Evolutionary conservation across 2,329 filamentous ascomycete species (phyloP), one percentile per base, ranked within the genome.

Genomic region (Achaetomium macrosporum): DNA sequence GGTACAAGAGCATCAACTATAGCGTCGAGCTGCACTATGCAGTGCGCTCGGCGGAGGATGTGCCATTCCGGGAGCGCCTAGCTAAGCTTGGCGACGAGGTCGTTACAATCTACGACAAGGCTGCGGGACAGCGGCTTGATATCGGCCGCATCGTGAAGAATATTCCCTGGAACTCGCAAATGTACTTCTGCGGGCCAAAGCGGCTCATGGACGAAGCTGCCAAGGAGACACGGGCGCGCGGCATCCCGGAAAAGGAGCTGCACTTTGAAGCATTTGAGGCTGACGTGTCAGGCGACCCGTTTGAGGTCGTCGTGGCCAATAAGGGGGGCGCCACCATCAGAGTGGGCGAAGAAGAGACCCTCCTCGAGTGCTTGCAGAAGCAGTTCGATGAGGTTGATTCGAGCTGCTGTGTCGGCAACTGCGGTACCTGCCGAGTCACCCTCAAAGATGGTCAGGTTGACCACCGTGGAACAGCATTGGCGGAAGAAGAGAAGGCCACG

Each of bases 191-290:
- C 63, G 83, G 83, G 0, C 81, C 83, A 0, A 59, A 63, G 9
- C 70, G 76, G 8, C 73, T 86, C 67, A 79, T 84, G 71, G 73
- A 78, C 6, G 76, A 75, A 41, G 75, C 77, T 0, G 63, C 62
- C 17, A 59, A 59, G 2, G 72, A 71, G 12, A 74, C 75, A 0
- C 66, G 68, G 9, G 65, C 65, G 8, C 67, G 68, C 9, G 70
- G 73, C 0, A 68, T 85, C 0, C 64, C 70, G 0, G 68, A 74
- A 2, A 68, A 72, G 0, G 78, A 82, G 39, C 70, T 84, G 1
- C 82, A 85, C 63, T 81, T 76, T 53, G 83, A 86, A 64, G 76
- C 77, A 0, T 86, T 85, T 55, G 68, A 69, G 1, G 76, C 77
- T 1, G 73, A 76, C 17, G 69, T 73, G 0, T 72, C 72, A 0